These are phyloP conservation scores for Daldinia bambusicola DNA, from an alignment of 495 filamentous ascomycete genomes.

Conservation along the genomic window DNA sequence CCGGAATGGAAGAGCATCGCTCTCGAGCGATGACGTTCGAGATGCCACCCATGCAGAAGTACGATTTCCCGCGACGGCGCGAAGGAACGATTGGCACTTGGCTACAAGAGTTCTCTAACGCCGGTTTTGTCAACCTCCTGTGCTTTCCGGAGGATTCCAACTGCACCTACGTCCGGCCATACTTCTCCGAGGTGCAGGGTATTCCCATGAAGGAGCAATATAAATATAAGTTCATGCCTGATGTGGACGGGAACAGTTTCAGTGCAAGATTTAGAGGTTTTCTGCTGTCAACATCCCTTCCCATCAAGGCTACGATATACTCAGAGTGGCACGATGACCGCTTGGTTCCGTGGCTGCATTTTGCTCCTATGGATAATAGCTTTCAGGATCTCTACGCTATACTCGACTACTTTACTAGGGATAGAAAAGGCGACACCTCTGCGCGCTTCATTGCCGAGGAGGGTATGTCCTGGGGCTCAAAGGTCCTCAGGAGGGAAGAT, in stretches of 20 bases:
- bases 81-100: constrained; percentile 51
- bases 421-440: constrained; percentile 45
- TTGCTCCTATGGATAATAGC: constrained; percentile 76
- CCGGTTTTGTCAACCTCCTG: constrained; percentile 55
- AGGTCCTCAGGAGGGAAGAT: constrained; percentile 73
- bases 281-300: constrained; percentile 65
- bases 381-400: constrained; percentile 74
- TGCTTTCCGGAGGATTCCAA: constrained; percentile 46
- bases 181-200: constrained; percentile 44
- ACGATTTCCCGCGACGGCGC: constrained; percentile 46
- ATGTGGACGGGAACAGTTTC: constrained; percentile 73
- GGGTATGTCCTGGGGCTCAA: constrained; percentile 72
- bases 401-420: constrained; percentile 74
- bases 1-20: constrained; percentile 50
- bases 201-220: constrained; percentile 67
- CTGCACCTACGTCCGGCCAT: constrained; percentile 56
- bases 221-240: constrained; percentile 65
- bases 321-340: constrained; percentile 73
- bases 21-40: constrained; percentile 52
- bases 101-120: constrained; percentile 51
- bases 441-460: constrained; percentile 66
- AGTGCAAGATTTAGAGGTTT: constrained; percentile 70
- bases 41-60: constrained; percentile 48
- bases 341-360: constrained; percentile 70
- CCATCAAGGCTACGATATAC: constrained; percentile 72